Evolutionary conservation across 208 protist species (phyloP), one percentile per base, ranked within the genome.

Genomic region (Sergeia podlipaevii): DNA sequence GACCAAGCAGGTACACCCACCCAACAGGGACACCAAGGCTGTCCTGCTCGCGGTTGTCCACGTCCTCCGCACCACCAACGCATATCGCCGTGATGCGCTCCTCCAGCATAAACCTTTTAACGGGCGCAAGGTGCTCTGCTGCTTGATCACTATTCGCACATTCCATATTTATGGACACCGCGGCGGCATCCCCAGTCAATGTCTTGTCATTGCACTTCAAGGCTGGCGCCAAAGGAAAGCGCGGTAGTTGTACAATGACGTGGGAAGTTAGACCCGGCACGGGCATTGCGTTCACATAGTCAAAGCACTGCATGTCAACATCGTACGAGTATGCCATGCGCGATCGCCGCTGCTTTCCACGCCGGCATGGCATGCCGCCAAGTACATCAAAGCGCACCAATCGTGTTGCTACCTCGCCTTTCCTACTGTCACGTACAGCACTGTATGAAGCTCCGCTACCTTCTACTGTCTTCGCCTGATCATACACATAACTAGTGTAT

Each of bases 241-340:
- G 23, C 17, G 67, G 66, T 11, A 80, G 38, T 4, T 41, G 13
- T 3, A 76, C 56, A 7, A 68, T 38, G 37, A 58, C 66, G 58
- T 79, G 74, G n/a, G 65, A 65, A 2, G 74, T 77, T 21, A 86
- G 59, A 0, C 74, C 73, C 3, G 70, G 74, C 3, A 70, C 70
- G 3, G 57, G 74, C n/a, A 70, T 28, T 17, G 54, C 60, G 44
- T 68, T 43, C 0, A 61, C 55, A 39, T 77, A 77, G 44, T 80
- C 71, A 33, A 70, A 85, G 61, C 45, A 29, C 51, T 56, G 42
- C 48, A 45, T 38, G 17, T 37, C 36, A 5, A 58, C 60, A 37
- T 79, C 63, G 51, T 72, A 85, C 33, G 65, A 69, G 65, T 72
- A 65, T 33, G 58, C 63, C 36, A 69, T 65, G 50, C 77, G 61